Conservation (phyloP, 176 grass and related monocot species). For the Secale cereale region DNA sequence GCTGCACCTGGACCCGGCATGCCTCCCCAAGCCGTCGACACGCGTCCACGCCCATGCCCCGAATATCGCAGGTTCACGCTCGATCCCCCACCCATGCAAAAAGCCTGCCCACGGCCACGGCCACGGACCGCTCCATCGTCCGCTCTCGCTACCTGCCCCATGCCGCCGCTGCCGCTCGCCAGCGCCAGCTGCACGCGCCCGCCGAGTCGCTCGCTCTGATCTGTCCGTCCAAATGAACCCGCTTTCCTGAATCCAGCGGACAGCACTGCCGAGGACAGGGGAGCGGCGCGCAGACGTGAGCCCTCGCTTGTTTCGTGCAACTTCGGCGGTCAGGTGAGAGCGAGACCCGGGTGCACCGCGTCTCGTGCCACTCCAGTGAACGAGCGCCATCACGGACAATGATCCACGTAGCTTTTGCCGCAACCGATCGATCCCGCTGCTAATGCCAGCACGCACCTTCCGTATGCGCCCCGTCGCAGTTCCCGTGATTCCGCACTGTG, state of each 20-base stretch:
- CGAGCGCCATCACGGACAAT: not conserved
- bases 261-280: not conserved
- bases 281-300: not conserved
- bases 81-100: not conserved
- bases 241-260: not conserved
- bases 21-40: not conserved
- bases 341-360: not conserved
- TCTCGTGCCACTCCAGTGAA: not conserved
- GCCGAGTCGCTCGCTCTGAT: too few relatives aligned
- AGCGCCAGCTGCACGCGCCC: not conserved
- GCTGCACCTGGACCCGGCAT: slow-evolving; percentile 37
- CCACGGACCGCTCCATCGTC: not conserved
- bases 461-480: not conserved
- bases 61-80: not conserved
- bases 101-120: not conserved
- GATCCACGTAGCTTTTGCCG: not conserved
- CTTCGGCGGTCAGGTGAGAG: not conserved
- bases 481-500: not conserved
- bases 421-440: not conserved
- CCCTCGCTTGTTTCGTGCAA: not conserved
- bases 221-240: not conserved
- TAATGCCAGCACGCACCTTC: not conserved
- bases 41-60: slow-evolving; percentile 27
- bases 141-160: not conserved
- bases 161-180: not conserved